Conservation (phyloP, 164 flowering plant species). For the Annona cherimola region DNA sequence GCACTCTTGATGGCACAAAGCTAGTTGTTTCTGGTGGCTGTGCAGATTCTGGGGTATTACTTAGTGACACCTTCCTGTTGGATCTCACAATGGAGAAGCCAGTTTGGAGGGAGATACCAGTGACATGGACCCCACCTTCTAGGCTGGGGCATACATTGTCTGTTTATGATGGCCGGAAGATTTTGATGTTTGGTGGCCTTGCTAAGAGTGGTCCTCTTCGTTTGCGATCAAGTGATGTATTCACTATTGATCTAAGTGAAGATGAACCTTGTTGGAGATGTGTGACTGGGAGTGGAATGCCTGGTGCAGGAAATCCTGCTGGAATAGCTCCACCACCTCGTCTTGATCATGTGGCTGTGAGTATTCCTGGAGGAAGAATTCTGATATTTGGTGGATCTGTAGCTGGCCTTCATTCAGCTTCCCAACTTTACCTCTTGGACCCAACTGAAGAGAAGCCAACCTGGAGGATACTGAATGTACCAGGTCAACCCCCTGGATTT, state of each 20-base stretch:
- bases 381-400: conserved; percentile 93
- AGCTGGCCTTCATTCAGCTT: conserved; percentile 91
- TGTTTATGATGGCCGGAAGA: conserved; percentile 82
- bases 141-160: conserved; percentile 84
- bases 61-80: conserved; percentile 80
- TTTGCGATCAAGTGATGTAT: conserved; percentile 84
- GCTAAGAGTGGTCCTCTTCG: conserved; percentile 91
- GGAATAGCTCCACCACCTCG: conserved; percentile 90
- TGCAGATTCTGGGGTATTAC: conserved; percentile 91
- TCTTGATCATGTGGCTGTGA: conserved; percentile 91
- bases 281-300: conserved; percentile 88
- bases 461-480: conserved; percentile 86
- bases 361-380: conserved; percentile 86
- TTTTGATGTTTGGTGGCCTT: conserved; percentile 89
- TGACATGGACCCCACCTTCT: conserved; percentile 84
- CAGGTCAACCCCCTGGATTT: conserved; percentile 82
- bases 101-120: conserved; percentile 85
- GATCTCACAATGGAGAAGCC: conserved; percentile 90
- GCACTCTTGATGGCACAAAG: conserved; percentile 90
- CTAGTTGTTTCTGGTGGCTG: conserved; percentile 92
- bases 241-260: conserved; percentile 81
- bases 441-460: conserved; percentile 94
- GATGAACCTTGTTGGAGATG: conserved; percentile 89
- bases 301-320: conserved; percentile 84
- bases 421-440: conserved; percentile 76